A percentile compares a stretch with the other conserved stretches of the same genome.
phyloP scores from a whole-genome alignment of 2,329 filamentous ascomycete genomes.

The Paracamarosporium sp. region DNA sequence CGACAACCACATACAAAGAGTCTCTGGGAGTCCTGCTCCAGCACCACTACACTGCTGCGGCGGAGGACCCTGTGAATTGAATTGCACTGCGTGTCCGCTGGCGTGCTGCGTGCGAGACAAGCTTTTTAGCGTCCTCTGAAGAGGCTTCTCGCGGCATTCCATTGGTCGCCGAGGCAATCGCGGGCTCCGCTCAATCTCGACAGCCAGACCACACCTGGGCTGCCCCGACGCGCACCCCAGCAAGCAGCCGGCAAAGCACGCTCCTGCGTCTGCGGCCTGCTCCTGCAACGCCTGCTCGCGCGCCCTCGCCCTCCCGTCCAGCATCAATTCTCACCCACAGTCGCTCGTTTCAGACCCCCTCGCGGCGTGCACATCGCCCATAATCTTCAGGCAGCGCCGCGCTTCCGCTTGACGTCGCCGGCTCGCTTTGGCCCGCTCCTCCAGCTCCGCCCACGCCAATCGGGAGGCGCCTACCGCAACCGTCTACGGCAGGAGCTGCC shows the following conservation, averaged over 20 bases:
- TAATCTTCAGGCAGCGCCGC: conserved; percentile 9
- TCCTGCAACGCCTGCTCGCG: conserved; percentile 9
- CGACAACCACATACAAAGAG: neutral
- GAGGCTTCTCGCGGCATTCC: conserved; percentile 9
- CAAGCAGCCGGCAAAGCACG: neutral
- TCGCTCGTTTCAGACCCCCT: conserved; percentile 44
- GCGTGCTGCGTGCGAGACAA: conserved; percentile 10
- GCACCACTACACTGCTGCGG: neutral
- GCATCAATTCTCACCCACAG: conserved; percentile 42
- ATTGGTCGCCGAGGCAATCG: conserved; percentile 18
- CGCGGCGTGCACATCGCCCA: conserved; percentile 25
- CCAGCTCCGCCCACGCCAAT: conserved; percentile 19
- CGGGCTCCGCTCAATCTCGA: conserved; percentile 7
- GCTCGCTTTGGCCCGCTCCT: conserved; percentile 25
- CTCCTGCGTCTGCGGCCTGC: conserved; percentile 7
- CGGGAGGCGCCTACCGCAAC: conserved; percentile 15
- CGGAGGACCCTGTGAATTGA: conserved; percentile 3
- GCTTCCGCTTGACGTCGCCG: conserved; percentile 19
- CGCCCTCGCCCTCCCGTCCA: conserved; percentile 20
- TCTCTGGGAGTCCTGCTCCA: neutral
- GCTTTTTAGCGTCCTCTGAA: conserved; percentile 11
- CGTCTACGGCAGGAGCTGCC: conserved; percentile 6
- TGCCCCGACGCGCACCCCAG: neutral
- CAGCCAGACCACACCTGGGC: neutral
- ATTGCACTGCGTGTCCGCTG: neutral